These are phyloP conservation scores for Musa itinerans DNA, from an alignment of 176 grass and related monocot species.

Conservation along the genomic window DNA sequence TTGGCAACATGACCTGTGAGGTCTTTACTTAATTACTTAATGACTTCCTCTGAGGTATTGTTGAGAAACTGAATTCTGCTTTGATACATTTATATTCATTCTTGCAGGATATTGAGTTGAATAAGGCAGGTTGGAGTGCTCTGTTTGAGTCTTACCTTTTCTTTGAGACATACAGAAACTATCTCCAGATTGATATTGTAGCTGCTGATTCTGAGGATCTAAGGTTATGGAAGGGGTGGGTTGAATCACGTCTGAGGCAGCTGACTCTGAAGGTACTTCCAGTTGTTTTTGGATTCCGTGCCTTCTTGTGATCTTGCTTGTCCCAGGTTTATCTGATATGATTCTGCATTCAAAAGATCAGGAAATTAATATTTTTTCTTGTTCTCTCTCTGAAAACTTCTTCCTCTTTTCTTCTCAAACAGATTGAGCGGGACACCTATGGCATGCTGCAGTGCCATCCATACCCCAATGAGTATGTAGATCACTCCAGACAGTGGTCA, in stretches of 20 bases:
- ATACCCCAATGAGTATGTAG: constrained; percentile 76
- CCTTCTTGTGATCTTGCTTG: constrained; percentile 18
- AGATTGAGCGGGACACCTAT: constrained; percentile 96
- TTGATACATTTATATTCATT: neutral
- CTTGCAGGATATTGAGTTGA: constrained; percentile 71
- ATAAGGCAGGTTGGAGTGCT: constrained; percentile 59
- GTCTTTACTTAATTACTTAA: constrained; percentile 23
- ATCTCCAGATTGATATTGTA: constrained; percentile 87
- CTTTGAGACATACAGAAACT: constrained; percentile 85
- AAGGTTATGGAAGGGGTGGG: constrained; percentile 92
- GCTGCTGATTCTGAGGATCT: constrained; percentile 74
- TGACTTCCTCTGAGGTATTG: neutral
- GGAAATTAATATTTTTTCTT: neutral
- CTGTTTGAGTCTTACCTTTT: constrained; percentile 69
- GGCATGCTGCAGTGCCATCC: constrained; percentile 93
- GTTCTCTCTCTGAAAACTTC: neutral
- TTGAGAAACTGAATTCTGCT: neutral
- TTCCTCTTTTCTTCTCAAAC: constrained; percentile 8
- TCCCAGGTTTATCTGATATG: constrained; percentile 34
- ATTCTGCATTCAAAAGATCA: too few species aligned
- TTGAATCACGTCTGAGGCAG: constrained; percentile 88
- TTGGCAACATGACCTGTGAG: constrained; percentile 74
- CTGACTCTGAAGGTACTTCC: constrained; percentile 71
- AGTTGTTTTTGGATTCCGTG: too few species aligned
- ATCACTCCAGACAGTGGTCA: constrained; percentile 55